These are phyloP conservation scores for Olyra latifolia DNA, from an alignment of 176 grass and related monocot species.

Conservation along the genomic window DNA sequence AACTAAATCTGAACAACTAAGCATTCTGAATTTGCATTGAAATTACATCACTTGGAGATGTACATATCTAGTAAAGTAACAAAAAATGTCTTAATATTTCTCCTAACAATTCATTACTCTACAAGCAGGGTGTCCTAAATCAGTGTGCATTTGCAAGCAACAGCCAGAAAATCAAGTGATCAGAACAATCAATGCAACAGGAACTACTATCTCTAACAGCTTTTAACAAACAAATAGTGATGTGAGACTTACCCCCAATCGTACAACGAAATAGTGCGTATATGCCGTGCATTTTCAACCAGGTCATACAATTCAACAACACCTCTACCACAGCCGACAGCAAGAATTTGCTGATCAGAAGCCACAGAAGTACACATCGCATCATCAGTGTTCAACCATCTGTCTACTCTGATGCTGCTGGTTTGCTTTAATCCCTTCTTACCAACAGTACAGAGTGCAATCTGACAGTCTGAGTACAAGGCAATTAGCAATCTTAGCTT, in stretches of 20 bases:
- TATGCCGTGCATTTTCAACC: slow-evolving; percentile 59
- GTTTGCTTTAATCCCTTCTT: slow-evolving; percentile 91
- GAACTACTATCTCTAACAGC: background rate
- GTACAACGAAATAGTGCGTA: slow-evolving; percentile 88
- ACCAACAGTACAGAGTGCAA: slow-evolving; percentile 71
- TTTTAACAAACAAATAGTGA: background rate
- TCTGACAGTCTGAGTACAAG: slow-evolving; percentile 79
- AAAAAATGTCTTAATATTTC: background rate
- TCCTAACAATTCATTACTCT: background rate
- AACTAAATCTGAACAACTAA: slow-evolving; percentile 17
- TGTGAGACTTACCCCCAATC: slow-evolving; percentile 81
- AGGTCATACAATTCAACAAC: slow-evolving; percentile 95
- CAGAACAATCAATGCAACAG: slow-evolving; percentile 2
- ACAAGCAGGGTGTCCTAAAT: background rate
- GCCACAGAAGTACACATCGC: slow-evolving; percentile 83
- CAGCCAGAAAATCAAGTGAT: background rate
- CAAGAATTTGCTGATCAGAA: slow-evolving; percentile 92
- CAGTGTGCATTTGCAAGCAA: background rate
- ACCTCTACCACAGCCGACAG: slow-evolving; percentile 86
- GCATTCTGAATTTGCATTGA: background rate
- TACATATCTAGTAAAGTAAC: background rate
- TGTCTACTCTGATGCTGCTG: slow-evolving; percentile 62
- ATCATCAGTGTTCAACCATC: slow-evolving; percentile 70
- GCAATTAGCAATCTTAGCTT: slow-evolving; percentile 78
- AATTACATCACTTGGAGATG: slow-evolving; percentile 18